phyloP scores from a whole-genome alignment of 2,329 filamentous ascomycete genomes.

The Botrytis pseudocinerea region DNA sequence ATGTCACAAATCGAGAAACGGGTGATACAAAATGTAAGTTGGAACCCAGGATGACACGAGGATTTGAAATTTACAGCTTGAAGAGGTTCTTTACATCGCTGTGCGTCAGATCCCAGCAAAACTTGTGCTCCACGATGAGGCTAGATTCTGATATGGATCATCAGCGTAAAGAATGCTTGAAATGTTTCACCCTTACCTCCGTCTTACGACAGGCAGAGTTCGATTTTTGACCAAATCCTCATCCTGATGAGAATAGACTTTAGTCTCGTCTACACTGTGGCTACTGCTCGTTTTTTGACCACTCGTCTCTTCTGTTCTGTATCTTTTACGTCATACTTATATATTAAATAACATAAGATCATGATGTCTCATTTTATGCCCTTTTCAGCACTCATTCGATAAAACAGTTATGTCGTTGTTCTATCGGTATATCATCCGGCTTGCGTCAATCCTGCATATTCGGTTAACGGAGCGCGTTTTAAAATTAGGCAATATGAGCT shows the following conservation, averaged over 20 bases:
- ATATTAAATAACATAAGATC: not conserved
- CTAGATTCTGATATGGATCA: conserved; percentile 19
- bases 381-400: not conserved
- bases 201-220: not conserved
- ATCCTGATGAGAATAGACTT: conserved; percentile 7
- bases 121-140: not conserved
- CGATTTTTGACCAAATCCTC: not conserved
- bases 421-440: not conserved
- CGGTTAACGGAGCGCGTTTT: not conserved
- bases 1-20: not conserved
- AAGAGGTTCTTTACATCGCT: not conserved
- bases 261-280: not conserved
- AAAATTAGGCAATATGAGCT: not conserved
- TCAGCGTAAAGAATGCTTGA: not conserved
- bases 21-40: not conserved
- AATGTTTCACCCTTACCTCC: not conserved
- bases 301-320: not conserved
- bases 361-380: not conserved
- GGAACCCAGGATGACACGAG: not conserved
- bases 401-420: not conserved
- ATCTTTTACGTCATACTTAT: not conserved
- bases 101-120: not conserved
- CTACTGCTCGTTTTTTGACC: not conserved
- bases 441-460: not conserved
- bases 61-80: not conserved